Evolutionary conservation across 1,284 basidiomycete species (phyloP).

Genomic region (Cronartium quercuum): DNA sequence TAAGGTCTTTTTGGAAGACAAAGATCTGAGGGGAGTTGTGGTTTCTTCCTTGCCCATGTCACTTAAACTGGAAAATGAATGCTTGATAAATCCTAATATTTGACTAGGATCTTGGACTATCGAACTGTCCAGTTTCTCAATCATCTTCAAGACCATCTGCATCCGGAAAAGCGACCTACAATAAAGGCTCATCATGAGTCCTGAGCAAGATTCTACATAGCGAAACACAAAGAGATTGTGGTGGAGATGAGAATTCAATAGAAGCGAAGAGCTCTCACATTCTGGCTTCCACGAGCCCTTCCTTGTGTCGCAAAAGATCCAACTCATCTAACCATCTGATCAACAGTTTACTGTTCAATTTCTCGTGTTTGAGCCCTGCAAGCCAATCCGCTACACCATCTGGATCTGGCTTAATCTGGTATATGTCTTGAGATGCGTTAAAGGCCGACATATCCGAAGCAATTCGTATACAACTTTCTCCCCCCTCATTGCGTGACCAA

Average conservation of each 20-base stretch:
- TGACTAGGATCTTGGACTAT: constrained; percentile 10
- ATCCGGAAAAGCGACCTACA: constrained; percentile 23
- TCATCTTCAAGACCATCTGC: constrained; percentile 12
- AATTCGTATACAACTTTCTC: constrained; percentile 8
- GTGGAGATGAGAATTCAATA: not conserved
- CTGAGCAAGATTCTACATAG: not conserved
- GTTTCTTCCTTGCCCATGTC: not conserved
- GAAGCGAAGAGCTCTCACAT: constrained; percentile 6
- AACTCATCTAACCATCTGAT: constrained; percentile 16
- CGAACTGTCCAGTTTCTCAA: constrained; percentile 8
- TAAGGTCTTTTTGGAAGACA: not conserved
- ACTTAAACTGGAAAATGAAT: not conserved
- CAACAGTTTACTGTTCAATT: constrained; percentile 5
- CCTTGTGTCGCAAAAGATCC: not conserved
- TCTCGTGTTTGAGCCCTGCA: not conserved
- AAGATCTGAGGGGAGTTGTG: not conserved
- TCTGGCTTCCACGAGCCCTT: constrained; percentile 22
- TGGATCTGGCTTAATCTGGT: constrained; percentile 8
- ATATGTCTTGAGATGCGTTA: not conserved
- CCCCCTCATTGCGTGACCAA: constrained; percentile 13
- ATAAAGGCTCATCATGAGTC: not conserved
- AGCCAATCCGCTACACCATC: constrained; percentile 9
- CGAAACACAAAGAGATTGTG: not conserved
- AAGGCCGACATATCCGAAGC: too few species aligned
- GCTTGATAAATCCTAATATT: constrained; percentile 18